Percentiles rank a stretch among this genome's conserved stretches.
phyloP scores from a whole-genome alignment of 805 yeast genomes.

The Wickerhamomyces bisporus region DNA sequence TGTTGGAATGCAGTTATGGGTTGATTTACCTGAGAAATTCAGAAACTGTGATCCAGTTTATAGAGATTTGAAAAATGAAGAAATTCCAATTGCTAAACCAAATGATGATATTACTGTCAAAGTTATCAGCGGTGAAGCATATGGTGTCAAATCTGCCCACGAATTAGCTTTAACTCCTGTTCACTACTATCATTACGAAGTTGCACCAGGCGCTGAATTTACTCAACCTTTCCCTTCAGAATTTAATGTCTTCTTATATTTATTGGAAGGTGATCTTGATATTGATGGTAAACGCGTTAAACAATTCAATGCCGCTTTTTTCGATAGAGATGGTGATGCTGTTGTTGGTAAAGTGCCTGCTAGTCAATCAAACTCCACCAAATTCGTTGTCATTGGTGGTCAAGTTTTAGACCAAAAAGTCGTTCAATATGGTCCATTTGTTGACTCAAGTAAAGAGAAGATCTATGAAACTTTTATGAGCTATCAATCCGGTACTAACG shows the following conservation, averaged over 20 bases:
- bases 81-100: slow-evolving; percentile 65
- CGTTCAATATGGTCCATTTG: slow-evolving; percentile 91
- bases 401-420: slow-evolving; percentile 65
- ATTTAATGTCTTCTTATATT: slow-evolving; percentile 67
- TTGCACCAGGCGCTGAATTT: slow-evolving; percentile 61
- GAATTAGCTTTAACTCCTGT: slow-evolving; percentile 83
- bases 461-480: slow-evolving; percentile 67
- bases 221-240: slow-evolving; percentile 52
- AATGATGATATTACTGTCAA: slow-evolving; percentile 59
- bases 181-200: slow-evolving; percentile 60
- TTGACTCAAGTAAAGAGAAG: slow-evolving; percentile 61
- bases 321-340: slow-evolving; percentile 62
- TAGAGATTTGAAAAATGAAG: slow-evolving; percentile 65
- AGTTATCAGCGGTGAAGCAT: slow-evolving; percentile 73
- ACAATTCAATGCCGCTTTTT: slow-evolving; percentile 51
- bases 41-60: slow-evolving; percentile 69
- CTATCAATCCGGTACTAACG: slow-evolving; percentile 63
- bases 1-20: slow-evolving; percentile 83
- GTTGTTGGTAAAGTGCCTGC: slow-evolving; percentile 50
- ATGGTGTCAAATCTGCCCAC: slow-evolving; percentile 68
- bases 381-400: slow-evolving; percentile 76
- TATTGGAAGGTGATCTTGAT: slow-evolving; percentile 53
- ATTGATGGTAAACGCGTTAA: slow-evolving; percentile 40
- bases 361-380: slow-evolving; percentile 37
- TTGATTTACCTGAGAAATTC: slow-evolving; percentile 63